These are phyloP conservation scores for Thalassiosira oceanica DNA, from an alignment of 352 stramenopile genomes.

Conservation along the genomic window DNA sequence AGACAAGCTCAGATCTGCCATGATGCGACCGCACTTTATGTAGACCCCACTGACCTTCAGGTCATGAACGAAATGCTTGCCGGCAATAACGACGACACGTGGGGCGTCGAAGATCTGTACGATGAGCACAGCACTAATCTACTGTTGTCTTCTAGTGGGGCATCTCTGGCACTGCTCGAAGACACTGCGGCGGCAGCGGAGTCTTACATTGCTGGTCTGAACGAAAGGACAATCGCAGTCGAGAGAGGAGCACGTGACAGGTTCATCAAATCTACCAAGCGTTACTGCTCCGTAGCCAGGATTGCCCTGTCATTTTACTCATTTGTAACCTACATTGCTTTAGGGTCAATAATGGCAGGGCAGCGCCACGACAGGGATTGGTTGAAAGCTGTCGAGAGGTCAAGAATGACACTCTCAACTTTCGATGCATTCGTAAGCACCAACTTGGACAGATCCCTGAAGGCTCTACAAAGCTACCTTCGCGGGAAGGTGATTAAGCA, in stretches of 20 bases:
- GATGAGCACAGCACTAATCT: conserved; percentile 21
- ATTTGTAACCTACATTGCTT: conserved; percentile 18
- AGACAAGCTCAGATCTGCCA: no score
- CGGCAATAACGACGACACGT: conserved; percentile 11
- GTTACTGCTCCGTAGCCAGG: conserved; percentile 13
- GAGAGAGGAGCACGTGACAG: conserved; percentile 12
- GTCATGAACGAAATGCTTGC: conserved; percentile 12
- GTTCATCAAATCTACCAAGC: conserved; percentile 7
- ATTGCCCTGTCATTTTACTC: conserved; percentile 21
- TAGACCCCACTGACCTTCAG: not conserved
- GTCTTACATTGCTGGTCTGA: conserved; percentile 24
- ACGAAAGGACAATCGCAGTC: no score
- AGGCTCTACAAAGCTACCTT: conserved; percentile 46
- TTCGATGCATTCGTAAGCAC: conserved; percentile 38
- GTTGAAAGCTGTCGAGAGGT: conserved; percentile 53
- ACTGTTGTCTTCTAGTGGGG: conserved; percentile 18
- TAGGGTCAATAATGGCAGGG: not conserved
- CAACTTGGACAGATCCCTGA: conserved; percentile 56
- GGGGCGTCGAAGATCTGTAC: conserved; percentile 18
- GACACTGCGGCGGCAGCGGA: conserved; percentile 47
- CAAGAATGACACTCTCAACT: conserved; percentile 61
- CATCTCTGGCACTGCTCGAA: conserved; percentile 51
- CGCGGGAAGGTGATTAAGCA: conserved; percentile 45
- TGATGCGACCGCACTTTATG: no score
- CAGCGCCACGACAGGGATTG: conserved; percentile 11